phyloP scores from a whole-genome alignment of 257 asterid genomes.

The Lantana camara region DNA sequence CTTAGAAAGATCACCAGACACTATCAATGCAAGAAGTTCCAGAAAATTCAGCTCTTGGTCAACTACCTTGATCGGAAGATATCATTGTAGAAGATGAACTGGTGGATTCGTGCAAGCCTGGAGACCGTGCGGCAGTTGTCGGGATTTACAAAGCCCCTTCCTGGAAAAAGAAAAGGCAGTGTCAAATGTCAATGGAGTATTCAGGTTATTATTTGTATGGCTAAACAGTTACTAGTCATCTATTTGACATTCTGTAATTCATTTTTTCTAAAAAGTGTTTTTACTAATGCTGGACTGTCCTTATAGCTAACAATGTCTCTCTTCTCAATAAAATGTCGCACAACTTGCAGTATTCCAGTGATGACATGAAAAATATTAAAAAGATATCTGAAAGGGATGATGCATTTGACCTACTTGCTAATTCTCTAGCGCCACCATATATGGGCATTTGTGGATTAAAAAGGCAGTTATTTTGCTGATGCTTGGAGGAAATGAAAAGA shows the following conservation, averaged over 20 bases:
- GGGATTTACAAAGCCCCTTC: conserved; percentile 92
- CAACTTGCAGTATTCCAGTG: conserved; percentile 65
- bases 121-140: conserved; percentile 93
- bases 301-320: conserved; percentile 82
- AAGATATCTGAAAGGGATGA: conserved; percentile 76
- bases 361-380: conserved; percentile 76
- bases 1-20: conserved; percentile 91
- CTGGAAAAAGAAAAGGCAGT: conserved; percentile 88
- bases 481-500: conserved; percentile 97
- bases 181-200: conserved; percentile 94
- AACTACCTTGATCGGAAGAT: conserved; percentile 92
- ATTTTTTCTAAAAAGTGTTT: conserved; percentile 5
- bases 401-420: conserved; percentile 77
- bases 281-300: conserved; percentile 76
- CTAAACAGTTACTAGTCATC: conserved; percentile 18
- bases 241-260: conserved; percentile 7
- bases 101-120: conserved; percentile 97
- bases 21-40: conserved; percentile 97
- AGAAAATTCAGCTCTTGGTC: conserved; percentile 98
- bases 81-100: conserved; percentile 88
- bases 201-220: conserved; percentile 55
- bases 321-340: conserved; percentile 88
- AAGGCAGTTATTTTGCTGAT: conserved; percentile 86
- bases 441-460: conserved; percentile 94
- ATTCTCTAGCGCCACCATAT: conserved; percentile 93